Percentiles rank a stretch among this genome's conserved stretches.
Evolutionary conservation across 2,329 filamentous ascomycete genomes (phyloP).

Genomic region (Ambrosiella xylebori): DNA sequence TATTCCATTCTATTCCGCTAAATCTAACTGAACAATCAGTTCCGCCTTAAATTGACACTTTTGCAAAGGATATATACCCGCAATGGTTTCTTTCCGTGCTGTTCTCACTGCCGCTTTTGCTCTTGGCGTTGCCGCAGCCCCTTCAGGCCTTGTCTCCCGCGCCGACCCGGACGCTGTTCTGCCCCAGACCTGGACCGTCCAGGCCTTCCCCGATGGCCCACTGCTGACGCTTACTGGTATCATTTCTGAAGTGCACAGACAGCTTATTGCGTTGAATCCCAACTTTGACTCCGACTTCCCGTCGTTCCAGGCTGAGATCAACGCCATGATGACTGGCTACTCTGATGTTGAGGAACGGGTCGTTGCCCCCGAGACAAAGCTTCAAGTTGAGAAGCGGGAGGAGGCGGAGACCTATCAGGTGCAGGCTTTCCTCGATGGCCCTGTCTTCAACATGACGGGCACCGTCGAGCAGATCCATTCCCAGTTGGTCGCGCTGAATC

Average conservation of each 20-base stretch:
- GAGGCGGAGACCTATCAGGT: slow-evolving; percentile 12
- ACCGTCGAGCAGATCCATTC: slow-evolving; percentile 14
- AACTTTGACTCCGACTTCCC: slow-evolving; percentile 14
- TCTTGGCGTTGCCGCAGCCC: slow-evolving; percentile 3
- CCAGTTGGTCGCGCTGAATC: slow-evolving; percentile 13
- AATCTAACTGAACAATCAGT: background rate
- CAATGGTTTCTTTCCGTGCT: slow-evolving; percentile 9
- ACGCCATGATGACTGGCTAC: slow-evolving; percentile 2
- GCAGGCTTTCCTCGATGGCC: slow-evolving; percentile 13
- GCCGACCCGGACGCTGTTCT: slow-evolving; percentile 2
- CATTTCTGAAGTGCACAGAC: slow-evolving; percentile 13
- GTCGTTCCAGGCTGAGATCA: slow-evolving; percentile 8
- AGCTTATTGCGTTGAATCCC: slow-evolving; percentile 14
- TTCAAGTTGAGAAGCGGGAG: background rate
- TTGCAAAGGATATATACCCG: background rate
- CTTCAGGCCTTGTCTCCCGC: background rate
- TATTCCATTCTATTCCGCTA: background rate
- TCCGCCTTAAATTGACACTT: background rate
- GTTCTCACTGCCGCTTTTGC: slow-evolving; percentile 8
- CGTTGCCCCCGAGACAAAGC: background rate
- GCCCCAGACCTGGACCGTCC: slow-evolving; percentile 13
- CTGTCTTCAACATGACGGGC: slow-evolving; percentile 12
- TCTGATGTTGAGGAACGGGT: background rate
- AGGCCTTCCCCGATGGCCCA: slow-evolving; percentile 13
- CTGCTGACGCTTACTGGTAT: slow-evolving; percentile 14